Base-by-base conservation (phyloP, 2,329 filamentous ascomycete species). In the Acarospora socialis region DNA sequence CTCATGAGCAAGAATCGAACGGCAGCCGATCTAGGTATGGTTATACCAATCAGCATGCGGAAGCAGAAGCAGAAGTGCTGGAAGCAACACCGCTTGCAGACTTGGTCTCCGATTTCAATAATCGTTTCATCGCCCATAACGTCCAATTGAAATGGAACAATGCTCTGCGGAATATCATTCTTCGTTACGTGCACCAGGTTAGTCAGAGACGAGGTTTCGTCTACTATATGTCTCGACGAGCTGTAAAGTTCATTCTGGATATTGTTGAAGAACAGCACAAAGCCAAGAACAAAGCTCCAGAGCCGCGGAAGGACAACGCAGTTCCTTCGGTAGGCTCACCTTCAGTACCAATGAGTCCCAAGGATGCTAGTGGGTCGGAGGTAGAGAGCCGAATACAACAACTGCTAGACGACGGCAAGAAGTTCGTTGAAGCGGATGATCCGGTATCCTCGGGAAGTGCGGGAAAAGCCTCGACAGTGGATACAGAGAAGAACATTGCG, bases 71-170 rank as follows among this genome's bases (percentile, higher is more conserved):
- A 18, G 63, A 67, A 27, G 68, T 66, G 9, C 61, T 78, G 32
- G 75, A 82, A 41, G 68, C 77, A 2, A 73, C 76, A 3, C 71
- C 77, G 1, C 70, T 77, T 3, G 72, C 80, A 10, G 84, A 94
- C 43, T 87, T 87, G 43, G 77, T 81, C 29, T 93, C 81, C 53
- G 86, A 95, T 51, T 98, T 94, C 63, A 90, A 92, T 52, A 98
- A 98, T 50, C 80, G 90, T 2, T 98, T 98, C 60, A 87, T 95
- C 45, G 80, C 98, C 32, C 90, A 98, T 62, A 98, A 98, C 47
- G 72, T 92, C 51, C 90, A 98, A 49, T 63, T 98, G 35, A 98
- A 98, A 55, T 98, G 90, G 90, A 95, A 93, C 60, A 98, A 98
- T 46, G 73, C 86, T 7, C 60, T 98, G 21, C 75, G 90, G 37